A percentile compares a stretch with the other conserved stretches of the same genome.
Evolutionary conservation across 331 rosid species (phyloP).

Genomic region (Arachis monticola): DNA sequence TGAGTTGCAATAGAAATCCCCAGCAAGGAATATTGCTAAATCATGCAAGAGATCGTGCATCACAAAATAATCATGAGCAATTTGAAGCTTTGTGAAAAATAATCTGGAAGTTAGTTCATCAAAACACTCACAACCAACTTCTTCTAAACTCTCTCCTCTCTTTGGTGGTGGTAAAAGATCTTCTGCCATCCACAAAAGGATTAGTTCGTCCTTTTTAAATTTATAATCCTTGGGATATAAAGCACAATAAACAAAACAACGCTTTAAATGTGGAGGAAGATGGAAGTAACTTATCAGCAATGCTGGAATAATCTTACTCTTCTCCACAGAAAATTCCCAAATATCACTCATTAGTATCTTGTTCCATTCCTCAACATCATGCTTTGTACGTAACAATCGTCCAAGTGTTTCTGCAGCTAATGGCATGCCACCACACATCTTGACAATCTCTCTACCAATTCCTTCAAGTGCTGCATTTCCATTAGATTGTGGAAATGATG

Average conservation of each 20-base stretch:
- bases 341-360: background rate
- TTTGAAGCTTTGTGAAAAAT: background rate
- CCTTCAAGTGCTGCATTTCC: background rate
- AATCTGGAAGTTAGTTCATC: background rate
- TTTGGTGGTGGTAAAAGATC: background rate
- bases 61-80: background rate
- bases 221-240: background rate
- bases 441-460: background rate
- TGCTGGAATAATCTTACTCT: background rate
- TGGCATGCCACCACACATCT: background rate
- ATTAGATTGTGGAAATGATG: background rate
- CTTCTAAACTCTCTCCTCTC: background rate
- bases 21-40: background rate
- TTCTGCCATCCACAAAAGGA: constrained; percentile 27
- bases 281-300: background rate
- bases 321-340: background rate
- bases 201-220: background rate
- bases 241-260: constrained; percentile 1
- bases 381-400: background rate
- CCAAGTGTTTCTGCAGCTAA: constrained; percentile 17
- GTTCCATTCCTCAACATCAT: background rate
- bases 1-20: background rate
- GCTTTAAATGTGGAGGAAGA: background rate
- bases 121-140: background rate
- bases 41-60: constrained; percentile 28